Evolutionary conservation across 1,284 basidiomycete genomes (phyloP), one percentile per base, ranked within the genome.

Genomic region (Cutaneotrichosporon cutaneum): DNA sequence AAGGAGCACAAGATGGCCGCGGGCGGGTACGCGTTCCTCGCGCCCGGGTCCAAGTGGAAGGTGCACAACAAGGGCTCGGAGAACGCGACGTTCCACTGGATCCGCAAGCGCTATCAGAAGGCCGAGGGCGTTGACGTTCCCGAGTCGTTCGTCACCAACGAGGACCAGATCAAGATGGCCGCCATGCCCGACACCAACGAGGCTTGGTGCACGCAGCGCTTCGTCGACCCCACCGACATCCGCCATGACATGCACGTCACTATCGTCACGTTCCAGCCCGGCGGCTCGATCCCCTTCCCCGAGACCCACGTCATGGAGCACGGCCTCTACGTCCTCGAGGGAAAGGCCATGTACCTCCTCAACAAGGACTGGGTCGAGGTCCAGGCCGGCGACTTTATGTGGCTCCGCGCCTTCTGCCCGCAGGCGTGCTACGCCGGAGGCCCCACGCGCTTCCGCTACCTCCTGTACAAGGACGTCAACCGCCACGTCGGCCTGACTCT

Each of bases 401-500:
- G 39, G 39, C 39, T 42, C 39, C 39, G 39, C 18, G 39, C 39
- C 39, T 42, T 42, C 39, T 42, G 39, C 39, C 39, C 39, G 4
- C 39, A 42, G 39, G 39, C 39, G 39, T 42, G 39, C 39, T 42
- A 42, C 39, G 39, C 39, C 18, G 39, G 39, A 16, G 39, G 39
- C 7, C 39, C 39, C 16, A 42, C 39, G 2, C 39, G 39, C 39
- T 42, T 42, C 39, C 39, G 39, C 18, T 42, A 42, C 39, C 39
- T 42, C 39, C 39, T 42, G 16, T 42, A 42, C 39, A 42, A 42
- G 39, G 39, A 42, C 39, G 39, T 42, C 39, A 42, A 42, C 39
- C 39, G 39, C 18, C 39, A 42, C 18, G 39, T n/a, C 39, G 18
- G 18, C 39, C 18, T 42, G 39, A 42, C 39, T 18, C 39, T 42